Evolutionary conservation across 1,139 yeast genomes (phyloP), one percentile per base, ranked within the genome.

Genomic region (Kazachstania sp.): DNA sequence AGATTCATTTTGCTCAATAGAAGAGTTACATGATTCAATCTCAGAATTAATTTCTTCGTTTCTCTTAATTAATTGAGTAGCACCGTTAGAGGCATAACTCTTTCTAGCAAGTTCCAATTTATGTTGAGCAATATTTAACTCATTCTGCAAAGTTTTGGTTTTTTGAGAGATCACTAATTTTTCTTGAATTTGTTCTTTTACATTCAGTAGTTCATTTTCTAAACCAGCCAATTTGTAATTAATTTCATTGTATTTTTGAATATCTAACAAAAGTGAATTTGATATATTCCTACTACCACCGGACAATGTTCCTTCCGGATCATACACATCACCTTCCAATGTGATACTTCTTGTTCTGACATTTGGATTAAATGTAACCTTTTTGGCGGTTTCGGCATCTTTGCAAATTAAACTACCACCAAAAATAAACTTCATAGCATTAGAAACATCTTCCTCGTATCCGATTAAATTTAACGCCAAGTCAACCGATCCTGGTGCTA

Each of bases 271-370:
- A 4, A 84, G 66, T 0, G 88, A 77, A 5, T 77, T 72, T 13
- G 79, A 73, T 43, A 59, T 66, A 53, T 74, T 79, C 54, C 92
- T 75, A 20, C 95, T 82, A n/a, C 98, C 98, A 46, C 99, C 99
- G 1, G 97, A 86, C 37, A 94, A 71, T 20, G 95, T 87, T 13
- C 99, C 99, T 56, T 84, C 88, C 0, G 98, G 98, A 62, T 94
- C 98, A 67, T 90, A 94, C 11, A 83, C 77, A 66, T 92, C 98
- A 43, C 98, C 99, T 46, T 90, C 94, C 38, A 86, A 65, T 0
- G 99, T 94, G 13, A 94, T 90, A n/a, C 95, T 83, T 58, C 92
- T 79, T 0, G 90, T 74, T 53, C 86, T 75, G 13, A 92, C 80
- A 49, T 78, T 74, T 0, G 92, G 94, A 63, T 90, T 81, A 65